Evolutionary conservation across 2,329 filamentous ascomycete genomes (phyloP).

Genomic region (Dothistroma septosporum): DNA sequence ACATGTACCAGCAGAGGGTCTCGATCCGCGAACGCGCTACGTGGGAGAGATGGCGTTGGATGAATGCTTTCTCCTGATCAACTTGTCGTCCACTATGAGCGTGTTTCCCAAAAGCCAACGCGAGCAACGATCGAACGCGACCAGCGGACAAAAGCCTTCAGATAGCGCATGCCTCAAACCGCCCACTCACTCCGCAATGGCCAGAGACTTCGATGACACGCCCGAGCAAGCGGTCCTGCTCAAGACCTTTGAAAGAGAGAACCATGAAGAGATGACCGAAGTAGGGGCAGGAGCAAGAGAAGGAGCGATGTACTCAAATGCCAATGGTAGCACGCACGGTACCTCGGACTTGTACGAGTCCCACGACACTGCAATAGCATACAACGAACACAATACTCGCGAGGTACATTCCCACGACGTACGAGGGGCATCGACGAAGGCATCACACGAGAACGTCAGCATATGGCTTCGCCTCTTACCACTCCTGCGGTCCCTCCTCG

Average conservation of each 20-base stretch:
- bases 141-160: not conserved
- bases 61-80: not conserved
- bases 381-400: not conserved
- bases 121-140: not conserved
- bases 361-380: not conserved
- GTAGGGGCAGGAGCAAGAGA: not conserved
- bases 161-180: not conserved
- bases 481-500: not conserved
- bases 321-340: not conserved
- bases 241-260: not conserved
- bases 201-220: not conserved
- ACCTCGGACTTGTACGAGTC: not conserved
- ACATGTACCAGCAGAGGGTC: not conserved
- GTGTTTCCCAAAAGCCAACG: not conserved
- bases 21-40: not conserved
- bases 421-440: not conserved
- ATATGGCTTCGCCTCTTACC: not conserved
- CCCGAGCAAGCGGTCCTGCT: not conserved
- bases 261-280: not conserved
- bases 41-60: not conserved
- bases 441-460: not conserved
- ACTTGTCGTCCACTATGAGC: not conserved
- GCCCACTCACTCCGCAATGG: not conserved
- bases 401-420: not conserved
- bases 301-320: not conserved